Conservation (phyloP, 805 yeast species). For the Candida rishiriensis region DNA sequence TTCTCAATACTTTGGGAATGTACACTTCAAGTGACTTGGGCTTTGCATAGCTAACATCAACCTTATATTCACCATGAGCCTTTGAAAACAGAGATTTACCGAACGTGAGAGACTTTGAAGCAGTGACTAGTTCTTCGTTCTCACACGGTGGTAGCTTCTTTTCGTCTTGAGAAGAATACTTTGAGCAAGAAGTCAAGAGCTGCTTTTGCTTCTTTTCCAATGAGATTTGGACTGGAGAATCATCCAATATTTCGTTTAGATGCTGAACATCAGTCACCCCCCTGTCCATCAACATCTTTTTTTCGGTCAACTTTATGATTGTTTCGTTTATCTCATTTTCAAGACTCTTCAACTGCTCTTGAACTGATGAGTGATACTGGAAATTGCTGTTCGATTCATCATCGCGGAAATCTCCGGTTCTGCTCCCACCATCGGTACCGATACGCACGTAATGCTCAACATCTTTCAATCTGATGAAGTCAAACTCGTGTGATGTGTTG, state of each 20-base stretch:
- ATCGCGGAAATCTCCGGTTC: no score
- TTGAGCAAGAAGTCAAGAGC: no score
- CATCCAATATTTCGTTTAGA: constrained; percentile 1
- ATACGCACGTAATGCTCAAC: constrained; percentile 20
- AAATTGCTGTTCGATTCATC: no score
- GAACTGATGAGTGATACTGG: constrained; percentile 6
- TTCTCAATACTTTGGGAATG: not conserved
- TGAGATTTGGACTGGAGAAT: not conserved
- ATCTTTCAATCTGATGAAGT: constrained; percentile 21
- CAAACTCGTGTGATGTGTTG: constrained; percentile 18
- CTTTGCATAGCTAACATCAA: constrained; percentile 4
- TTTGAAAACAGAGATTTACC: not conserved
- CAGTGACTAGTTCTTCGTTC: no score
- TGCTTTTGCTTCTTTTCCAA: not conserved
- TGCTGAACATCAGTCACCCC: constrained; percentile 4
- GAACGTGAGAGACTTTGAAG: no score
- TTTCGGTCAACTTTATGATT: constrained; percentile 7
- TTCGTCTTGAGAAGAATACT: no score
- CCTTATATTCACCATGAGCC: constrained; percentile 4
- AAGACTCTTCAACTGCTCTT: constrained; percentile 8
- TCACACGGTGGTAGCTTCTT: no score
- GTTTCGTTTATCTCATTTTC: constrained; percentile 4
- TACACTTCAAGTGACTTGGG: not conserved
- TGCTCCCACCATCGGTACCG: constrained; percentile 4
- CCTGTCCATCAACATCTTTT: constrained; percentile 5